Evolutionary conservation across 768 basidiomycete genomes (phyloP), one percentile per base, ranked within the genome.

Genomic region (Suillus spraguei): DNA sequence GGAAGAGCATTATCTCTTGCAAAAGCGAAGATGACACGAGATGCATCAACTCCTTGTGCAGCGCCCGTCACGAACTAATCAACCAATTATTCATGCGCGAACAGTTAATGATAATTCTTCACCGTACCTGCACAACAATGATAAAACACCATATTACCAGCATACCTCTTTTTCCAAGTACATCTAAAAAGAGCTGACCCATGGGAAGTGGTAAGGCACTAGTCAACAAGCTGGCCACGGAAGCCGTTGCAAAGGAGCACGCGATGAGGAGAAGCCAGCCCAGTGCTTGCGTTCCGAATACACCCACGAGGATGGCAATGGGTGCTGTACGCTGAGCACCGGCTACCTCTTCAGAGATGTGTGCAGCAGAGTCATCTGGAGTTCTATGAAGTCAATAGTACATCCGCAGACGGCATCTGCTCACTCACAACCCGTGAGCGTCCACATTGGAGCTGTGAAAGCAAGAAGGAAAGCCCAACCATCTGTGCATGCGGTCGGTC

Each of bases 371-470:
- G 68, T 91, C 89, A 65, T 91, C 89, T 90, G 65, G 14, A 42
- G 56, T 32, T 22, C 44, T 24, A 13, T 16, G 64, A 64, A 65
- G 24, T 22, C 54, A 59, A 24, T 4, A 5, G 3, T 64, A 52
- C 17, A 53, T 10, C 6, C 20, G 39, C 24, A 49, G 41, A 42
- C 6, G 17, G 44, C 11, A 42, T 38, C 61, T 39, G 41, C 46
- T 6, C 32, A 74, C 87, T 67, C 61, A 90, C 89, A 91, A 64
- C 89, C 90, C 2, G 90, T 91, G 61, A 91, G 74, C 4, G 88
- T 90, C 89, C 89, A 91, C 90, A 91, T 91, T 0, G 89, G 87
- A 1, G 90, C 79, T 0, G 88, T 89, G 69, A 91, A 90, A 0
- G 90, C 81, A 52, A 91, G 71, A 65, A 90, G 78, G 72, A 91